Conservation (phyloP, 164 flowering plant genomes). For the Chimonanthus praecox region DNA sequence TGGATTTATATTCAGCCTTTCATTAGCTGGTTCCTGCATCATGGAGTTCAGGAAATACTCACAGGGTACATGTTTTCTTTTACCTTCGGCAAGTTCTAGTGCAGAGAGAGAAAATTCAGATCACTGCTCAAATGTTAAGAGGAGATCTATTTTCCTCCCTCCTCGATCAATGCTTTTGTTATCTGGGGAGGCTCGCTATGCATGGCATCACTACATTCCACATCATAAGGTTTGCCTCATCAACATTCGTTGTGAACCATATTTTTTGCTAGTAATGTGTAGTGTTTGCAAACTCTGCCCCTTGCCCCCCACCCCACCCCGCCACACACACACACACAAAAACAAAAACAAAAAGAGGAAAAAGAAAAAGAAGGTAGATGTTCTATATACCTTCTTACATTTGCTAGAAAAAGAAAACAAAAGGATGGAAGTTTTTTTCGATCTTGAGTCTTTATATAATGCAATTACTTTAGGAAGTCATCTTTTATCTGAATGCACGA, state of each 20-base stretch:
- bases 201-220: constrained; percentile 97
- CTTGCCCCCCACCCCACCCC: no score
- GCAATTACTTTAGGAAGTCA: no score
- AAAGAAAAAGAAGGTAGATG: no score
- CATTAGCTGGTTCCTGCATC: constrained; percentile 92
- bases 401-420: no score
- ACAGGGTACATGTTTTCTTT: constrained; percentile 45
- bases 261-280: neutral
- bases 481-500: no score
- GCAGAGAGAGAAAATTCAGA: constrained; percentile 26
- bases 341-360: no score
- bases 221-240: constrained; percentile 76
- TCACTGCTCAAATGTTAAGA: constrained; percentile 25
- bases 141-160: constrained; percentile 77
- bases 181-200: constrained; percentile 92
- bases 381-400: no score
- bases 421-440: no score
- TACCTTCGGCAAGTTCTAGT: constrained; percentile 18
- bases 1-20: constrained; percentile 82
- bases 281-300: no score
- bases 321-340: no score
- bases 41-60: constrained; percentile 91
- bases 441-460: no score
- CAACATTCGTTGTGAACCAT: neutral
- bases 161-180: constrained; percentile 82